Conservation (phyloP, 192 early-diverging fungal genomes). For the Glomus cerebriforme region DNA sequence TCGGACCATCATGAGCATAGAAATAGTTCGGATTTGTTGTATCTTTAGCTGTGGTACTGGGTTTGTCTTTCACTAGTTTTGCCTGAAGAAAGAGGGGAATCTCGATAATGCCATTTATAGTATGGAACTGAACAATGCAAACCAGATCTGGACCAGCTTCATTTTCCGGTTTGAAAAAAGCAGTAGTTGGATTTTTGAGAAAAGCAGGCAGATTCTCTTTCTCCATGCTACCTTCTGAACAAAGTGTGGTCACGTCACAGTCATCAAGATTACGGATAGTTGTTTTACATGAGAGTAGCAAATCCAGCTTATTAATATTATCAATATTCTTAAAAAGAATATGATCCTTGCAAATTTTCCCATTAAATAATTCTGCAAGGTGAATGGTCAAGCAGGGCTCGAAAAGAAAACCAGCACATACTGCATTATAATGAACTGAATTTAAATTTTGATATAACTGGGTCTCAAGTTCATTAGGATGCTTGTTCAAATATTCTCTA, state of each 20-base stretch:
- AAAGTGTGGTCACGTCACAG: neutral
- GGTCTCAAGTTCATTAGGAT: neutral
- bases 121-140: neutral
- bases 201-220: neutral
- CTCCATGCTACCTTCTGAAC: neutral
- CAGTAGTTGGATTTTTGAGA: neutral
- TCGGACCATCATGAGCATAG: too few relatives aligned
- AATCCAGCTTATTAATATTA: neutral
- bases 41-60: too few relatives aligned
- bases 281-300: neutral
- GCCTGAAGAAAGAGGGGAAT: neutral
- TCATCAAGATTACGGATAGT: neutral
- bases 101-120: neutral
- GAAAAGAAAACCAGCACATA: neutral
- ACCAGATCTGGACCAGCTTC: neutral
- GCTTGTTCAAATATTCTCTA: neutral
- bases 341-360: neutral
- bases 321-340: neutral
- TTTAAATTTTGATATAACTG: neutral
- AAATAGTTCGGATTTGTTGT: too few relatives aligned
- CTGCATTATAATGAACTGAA: neutral
- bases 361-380: neutral
- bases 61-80: neutral
- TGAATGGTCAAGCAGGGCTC: neutral
- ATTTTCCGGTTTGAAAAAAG: neutral